Percentiles rank a stretch among this genome's conserved stretches.
Evolutionary conservation across 768 basidiomycete species (phyloP).

Genomic region (Asterophora parasitica): DNA sequence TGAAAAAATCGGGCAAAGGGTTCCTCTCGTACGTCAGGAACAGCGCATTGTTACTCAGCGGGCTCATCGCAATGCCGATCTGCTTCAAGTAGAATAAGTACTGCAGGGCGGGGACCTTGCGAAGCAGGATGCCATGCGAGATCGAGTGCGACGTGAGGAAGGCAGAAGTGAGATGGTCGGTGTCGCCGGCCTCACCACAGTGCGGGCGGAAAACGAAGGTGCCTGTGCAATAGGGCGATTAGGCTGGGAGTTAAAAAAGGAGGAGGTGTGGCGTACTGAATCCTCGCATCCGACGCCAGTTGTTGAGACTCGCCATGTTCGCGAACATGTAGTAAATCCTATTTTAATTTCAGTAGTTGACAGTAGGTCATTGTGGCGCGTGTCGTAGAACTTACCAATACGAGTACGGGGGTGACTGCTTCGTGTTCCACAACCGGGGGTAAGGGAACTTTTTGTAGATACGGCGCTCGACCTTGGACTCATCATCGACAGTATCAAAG

Average conservation of each 20-base stretch:
- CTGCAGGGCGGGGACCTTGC: constrained; percentile 95
- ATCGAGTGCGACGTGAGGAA: constrained; percentile 97
- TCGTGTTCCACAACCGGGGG: constrained; percentile 83
- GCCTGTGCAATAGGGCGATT: constrained; percentile 40
- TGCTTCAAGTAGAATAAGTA: constrained; percentile 98
- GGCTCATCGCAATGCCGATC: constrained; percentile 98
- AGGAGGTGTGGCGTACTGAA: constrained; percentile 64
- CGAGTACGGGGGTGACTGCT: constrained; percentile 88
- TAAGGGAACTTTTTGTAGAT: constrained; percentile 94
- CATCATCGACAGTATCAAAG: constrained; percentile 98
- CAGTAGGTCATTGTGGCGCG: background rate
- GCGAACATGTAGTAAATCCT: constrained; percentile 99
- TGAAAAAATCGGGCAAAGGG: constrained; percentile 95
- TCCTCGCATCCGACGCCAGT: constrained; percentile 81
- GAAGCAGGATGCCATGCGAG: constrained; percentile 96
- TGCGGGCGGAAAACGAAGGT: constrained; percentile 97
- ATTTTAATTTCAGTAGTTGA: constrained; percentile 3
- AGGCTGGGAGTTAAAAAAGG: too few species aligned
- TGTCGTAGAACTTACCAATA: constrained; percentile 66
- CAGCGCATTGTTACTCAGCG: constrained; percentile 94
- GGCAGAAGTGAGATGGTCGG: constrained; percentile 93
- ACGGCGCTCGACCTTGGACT: constrained; percentile 88
- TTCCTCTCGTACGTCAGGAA: constrained; percentile 97
- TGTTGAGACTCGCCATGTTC: constrained; percentile 92
- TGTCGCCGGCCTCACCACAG: constrained; percentile 96